These are phyloP conservation scores for Polygonum aviculare DNA, from an alignment of 148 eudicot species.

Conservation along the genomic window DNA sequence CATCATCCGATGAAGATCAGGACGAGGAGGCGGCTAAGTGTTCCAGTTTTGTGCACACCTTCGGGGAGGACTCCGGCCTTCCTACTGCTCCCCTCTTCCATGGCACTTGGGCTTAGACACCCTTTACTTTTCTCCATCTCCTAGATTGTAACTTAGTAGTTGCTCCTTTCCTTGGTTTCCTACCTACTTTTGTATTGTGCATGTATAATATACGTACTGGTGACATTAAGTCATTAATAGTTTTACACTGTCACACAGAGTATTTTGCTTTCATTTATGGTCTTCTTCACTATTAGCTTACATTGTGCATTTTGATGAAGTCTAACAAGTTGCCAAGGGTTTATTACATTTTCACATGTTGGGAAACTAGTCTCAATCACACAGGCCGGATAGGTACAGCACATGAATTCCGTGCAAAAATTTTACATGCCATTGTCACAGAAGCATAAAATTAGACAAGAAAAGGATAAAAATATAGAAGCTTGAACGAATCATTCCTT, in stretches of 20 bases:
- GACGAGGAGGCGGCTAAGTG: constrained; percentile 25
- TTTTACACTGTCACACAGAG: too few relatives aligned
- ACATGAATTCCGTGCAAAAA: not conserved
- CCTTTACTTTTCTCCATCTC: too few relatives aligned
- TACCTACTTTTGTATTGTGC: too few relatives aligned
- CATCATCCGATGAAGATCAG: constrained; percentile 15
- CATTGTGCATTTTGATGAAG: not conserved
- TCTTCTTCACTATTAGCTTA: too few relatives aligned
- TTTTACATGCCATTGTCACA: not conserved
- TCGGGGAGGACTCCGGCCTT: constrained; percentile 34
- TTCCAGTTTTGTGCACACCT: constrained; percentile 58
- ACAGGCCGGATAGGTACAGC: not conserved
- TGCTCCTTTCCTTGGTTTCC: too few relatives aligned
- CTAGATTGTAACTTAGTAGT: too few relatives aligned
- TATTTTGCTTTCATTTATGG: too few relatives aligned
- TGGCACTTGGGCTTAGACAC: constrained; percentile 43
- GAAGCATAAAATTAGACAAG: not conserved
- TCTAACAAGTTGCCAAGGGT: not conserved
- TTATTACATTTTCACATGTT: not conserved
- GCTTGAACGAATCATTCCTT: not conserved
- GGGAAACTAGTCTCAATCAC: not conserved
- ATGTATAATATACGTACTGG: too few relatives aligned
- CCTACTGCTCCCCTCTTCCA: constrained; percentile 43
- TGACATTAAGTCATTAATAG: too few relatives aligned
- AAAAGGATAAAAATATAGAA: not conserved